Conservation (phyloP, 1,139 yeast species). For the Candida pseudoviswanathii region DNA sequence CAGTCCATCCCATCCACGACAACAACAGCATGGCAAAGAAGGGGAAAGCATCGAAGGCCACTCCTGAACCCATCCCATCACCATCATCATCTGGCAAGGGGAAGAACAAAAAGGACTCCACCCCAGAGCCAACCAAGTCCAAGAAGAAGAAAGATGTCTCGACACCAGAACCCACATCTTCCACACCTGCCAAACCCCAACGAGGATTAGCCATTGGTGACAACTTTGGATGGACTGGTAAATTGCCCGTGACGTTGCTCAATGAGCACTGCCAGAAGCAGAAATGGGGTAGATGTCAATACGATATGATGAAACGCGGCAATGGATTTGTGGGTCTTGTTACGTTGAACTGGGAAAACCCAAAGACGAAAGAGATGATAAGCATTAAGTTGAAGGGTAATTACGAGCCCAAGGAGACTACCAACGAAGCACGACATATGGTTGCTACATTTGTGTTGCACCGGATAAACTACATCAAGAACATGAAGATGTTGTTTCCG, state of each 20-base stretch:
- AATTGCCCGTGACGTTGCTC: conserved; percentile 81
- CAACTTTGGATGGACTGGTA: conserved; percentile 85
- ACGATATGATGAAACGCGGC: conserved; percentile 59
- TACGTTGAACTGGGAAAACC: conserved; percentile 69
- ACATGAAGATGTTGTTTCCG: conserved; percentile 85
- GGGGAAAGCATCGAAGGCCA: not conserved
- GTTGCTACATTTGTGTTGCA: conserved; percentile 89
- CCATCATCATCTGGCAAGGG: not conserved
- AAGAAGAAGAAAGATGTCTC: conserved; percentile 10
- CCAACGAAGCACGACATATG: conserved; percentile 86
- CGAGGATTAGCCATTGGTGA: conserved; percentile 50
- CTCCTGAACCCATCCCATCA: conserved; percentile 1
- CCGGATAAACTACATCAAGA: conserved; percentile 77
- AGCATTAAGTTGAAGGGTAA: conserved; percentile 66
- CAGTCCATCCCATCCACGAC: not conserved
- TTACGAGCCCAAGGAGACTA: conserved; percentile 69
- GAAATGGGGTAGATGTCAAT: conserved; percentile 86
- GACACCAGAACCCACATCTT: conserved; percentile 3
- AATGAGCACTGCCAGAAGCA: conserved; percentile 88
- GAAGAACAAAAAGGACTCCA: not conserved
- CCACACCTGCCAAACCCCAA: conserved; percentile 30
- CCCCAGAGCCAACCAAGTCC: conserved; percentile 8
- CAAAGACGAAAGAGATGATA: conserved; percentile 73
- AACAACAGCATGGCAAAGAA: not conserved
- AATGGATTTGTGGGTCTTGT: conserved; percentile 63